Evolutionary conservation across 805 yeast genomes (phyloP).

Genomic region (Kodamaea jinghongensis): DNA sequence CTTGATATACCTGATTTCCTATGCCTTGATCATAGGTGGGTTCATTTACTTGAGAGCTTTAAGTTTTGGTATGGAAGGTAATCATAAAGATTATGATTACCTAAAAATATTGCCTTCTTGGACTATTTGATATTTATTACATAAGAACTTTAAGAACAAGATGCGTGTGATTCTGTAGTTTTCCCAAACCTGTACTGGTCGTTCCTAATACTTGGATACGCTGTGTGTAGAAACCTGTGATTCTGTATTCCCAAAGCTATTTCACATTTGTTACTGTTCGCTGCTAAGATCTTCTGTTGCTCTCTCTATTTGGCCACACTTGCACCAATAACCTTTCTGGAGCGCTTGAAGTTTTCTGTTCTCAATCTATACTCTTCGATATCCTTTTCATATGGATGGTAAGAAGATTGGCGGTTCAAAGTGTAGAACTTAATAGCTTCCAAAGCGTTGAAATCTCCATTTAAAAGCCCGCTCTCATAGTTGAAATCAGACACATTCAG

Average conservation of each 20-base stretch:
- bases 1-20: conserved; percentile 43
- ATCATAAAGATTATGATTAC: conserved; percentile 26
- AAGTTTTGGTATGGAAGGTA: conserved; percentile 71
- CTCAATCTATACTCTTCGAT: conserved; percentile 14
- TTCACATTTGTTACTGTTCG: too few species aligned
- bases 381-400: conserved; percentile 9
- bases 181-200: too few species aligned
- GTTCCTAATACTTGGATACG: too few species aligned
- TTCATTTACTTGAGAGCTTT: conserved; percentile 66
- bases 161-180: too few species aligned
- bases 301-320: too few species aligned
- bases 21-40: conserved; percentile 50
- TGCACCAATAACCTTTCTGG: conserved; percentile 5
- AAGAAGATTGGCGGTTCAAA: conserved; percentile 10
- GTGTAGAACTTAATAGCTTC: conserved; percentile 11
- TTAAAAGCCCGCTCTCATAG: conserved; percentile 23
- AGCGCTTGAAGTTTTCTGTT: conserved; percentile 14
- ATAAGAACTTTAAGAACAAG: too few species aligned
- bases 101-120: conserved; percentile 30
- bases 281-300: too few species aligned
- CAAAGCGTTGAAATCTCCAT: conserved; percentile 27
- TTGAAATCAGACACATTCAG: conserved; percentile 14
- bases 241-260: too few species aligned
- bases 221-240: too few species aligned
- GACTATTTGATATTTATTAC: conserved; percentile 9